Conservation (phyloP, 2,329 filamentous ascomycete genomes). For the Plectosphaerella sp. region DNA sequence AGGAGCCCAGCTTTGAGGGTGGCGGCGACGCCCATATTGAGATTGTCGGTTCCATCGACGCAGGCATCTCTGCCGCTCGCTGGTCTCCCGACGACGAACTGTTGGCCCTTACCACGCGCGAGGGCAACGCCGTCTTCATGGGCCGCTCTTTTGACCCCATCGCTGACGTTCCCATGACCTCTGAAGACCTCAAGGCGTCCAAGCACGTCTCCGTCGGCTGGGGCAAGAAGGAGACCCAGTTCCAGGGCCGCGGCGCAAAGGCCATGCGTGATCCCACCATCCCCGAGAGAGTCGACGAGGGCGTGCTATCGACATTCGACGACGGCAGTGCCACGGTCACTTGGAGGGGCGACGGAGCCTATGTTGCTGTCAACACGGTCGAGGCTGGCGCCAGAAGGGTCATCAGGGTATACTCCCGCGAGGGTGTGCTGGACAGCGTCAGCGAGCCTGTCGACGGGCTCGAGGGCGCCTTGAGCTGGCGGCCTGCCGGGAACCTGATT, state of each 20-base stretch:
- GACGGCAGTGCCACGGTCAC: constrained; percentile 69
- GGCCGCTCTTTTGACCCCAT: constrained; percentile 85
- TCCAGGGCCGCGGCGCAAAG: constrained; percentile 84
- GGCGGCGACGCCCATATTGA: constrained; percentile 69
- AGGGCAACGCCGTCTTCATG: constrained; percentile 83
- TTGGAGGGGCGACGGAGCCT: constrained; percentile 94
- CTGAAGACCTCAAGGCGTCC: constrained; percentile 78
- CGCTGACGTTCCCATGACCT: constrained; percentile 65
- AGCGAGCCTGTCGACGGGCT: constrained; percentile 92
- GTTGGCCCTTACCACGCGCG: constrained; percentile 75
- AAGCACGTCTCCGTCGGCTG: constrained; percentile 96
- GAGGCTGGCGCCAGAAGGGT: constrained; percentile 66
- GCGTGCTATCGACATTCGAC: constrained; percentile 69
- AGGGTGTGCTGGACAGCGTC: constrained; percentile 86
- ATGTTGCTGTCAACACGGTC: constrained; percentile 80
- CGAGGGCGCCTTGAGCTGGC: constrained; percentile 85
- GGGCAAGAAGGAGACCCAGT: constrained; percentile 98
- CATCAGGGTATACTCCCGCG: constrained; percentile 85
- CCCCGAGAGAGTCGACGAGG: constrained; percentile 86
- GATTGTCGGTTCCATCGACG: constrained; percentile 91
- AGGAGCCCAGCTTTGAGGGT: constrained; percentile 52
- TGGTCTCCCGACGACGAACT: constrained; percentile 97
- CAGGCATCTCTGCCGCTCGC: constrained; percentile 79
- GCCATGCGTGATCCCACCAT: constrained; percentile 91
- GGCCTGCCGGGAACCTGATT: constrained; percentile 84